These are phyloP conservation scores for Alliaria petiolata DNA, from an alignment of 345 rosid genomes.

Conservation along the genomic window DNA sequence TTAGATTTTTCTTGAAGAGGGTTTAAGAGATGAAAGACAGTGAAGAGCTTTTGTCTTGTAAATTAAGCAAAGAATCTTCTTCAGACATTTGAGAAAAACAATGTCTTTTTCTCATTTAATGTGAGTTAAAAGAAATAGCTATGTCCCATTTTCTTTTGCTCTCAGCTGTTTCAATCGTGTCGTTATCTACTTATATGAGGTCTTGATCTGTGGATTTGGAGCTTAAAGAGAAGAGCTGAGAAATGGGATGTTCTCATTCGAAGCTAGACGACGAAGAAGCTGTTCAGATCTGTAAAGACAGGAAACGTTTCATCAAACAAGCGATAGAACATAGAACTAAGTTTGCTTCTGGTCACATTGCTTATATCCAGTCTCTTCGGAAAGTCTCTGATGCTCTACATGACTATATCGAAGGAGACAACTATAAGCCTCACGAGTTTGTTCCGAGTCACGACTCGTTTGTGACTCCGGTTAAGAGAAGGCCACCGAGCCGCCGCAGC, in stretches of 20 bases:
- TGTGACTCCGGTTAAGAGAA: constrained; percentile 58
- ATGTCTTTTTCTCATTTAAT: not conserved
- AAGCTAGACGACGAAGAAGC: constrained; percentile 89
- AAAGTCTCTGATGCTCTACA: constrained; percentile 85
- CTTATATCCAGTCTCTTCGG: constrained; percentile 77
- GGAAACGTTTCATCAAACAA: constrained; percentile 84
- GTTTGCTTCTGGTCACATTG: constrained; percentile 71
- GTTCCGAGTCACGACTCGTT: constrained; percentile 37
- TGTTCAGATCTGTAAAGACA: constrained; percentile 90
- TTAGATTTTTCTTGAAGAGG: constrained; percentile 26
- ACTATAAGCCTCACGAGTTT: constrained; percentile 48
- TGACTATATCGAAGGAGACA: constrained; percentile 69
- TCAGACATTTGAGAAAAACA: not conserved
- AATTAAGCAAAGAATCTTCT: constrained; percentile 28
- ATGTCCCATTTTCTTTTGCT: not conserved
- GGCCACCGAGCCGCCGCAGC: constrained; percentile 1
- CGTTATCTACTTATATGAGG: not conserved
- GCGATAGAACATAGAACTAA: constrained; percentile 82
- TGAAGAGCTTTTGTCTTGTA: constrained; percentile 21
- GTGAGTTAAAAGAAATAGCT: not conserved
- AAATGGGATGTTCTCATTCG: constrained; percentile 94
- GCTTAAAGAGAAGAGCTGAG: constrained; percentile 13
- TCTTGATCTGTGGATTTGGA: constrained; percentile 2
- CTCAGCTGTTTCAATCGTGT: not conserved
- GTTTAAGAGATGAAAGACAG: not conserved